Evolutionary conservation across 1,284 basidiomycete species (phyloP).

Genomic region (Anthracocystis panici-leucophaei): DNA sequence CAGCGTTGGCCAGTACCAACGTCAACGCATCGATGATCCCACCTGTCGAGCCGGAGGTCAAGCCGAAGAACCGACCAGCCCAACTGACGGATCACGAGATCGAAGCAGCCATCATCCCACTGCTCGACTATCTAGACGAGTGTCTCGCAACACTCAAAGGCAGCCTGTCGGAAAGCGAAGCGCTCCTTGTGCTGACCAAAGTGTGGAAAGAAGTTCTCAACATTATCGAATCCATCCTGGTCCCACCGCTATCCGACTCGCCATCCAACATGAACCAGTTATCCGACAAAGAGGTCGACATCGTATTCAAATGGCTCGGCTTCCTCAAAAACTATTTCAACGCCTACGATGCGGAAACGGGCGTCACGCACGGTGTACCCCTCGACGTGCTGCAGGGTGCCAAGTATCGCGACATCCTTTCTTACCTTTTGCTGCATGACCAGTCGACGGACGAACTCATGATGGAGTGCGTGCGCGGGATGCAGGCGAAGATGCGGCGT

Average conservation of each 20-base stretch:
- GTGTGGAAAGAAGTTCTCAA: conserved; percentile 96
- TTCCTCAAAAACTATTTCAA: conserved; percentile 89
- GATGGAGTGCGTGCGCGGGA: conserved; percentile 89
- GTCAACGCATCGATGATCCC: conserved; percentile 61
- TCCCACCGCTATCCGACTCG: conserved; percentile 90
- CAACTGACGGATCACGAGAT: conserved; percentile 91
- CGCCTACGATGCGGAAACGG: conserved; percentile 88
- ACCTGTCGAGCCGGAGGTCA: conserved; percentile 57
- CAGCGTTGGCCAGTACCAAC: conserved; percentile 63
- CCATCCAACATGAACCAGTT: conserved; percentile 90
- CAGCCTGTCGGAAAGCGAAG: conserved; percentile 76
- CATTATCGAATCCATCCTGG: conserved; percentile 87
- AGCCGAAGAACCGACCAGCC: conserved; percentile 73
- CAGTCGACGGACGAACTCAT: conserved; percentile 71
- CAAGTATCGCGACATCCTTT: conserved; percentile 81
- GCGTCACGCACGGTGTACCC: conserved; percentile 74
- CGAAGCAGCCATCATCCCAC: conserved; percentile 88
- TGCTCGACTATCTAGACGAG: conserved; percentile 97
- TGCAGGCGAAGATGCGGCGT: conserved; percentile 73
- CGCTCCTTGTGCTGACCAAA: conserved; percentile 90
- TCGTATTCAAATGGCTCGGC: conserved; percentile 97
- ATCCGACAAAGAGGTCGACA: conserved; percentile 93
- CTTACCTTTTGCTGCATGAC: conserved; percentile 66
- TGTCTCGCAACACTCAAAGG: conserved; percentile 93
- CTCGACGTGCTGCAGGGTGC: conserved; percentile 91